phyloP scores from a whole-genome alignment of 1,284 basidiomycete species.

The Apiotrichum sp. region DNA sequence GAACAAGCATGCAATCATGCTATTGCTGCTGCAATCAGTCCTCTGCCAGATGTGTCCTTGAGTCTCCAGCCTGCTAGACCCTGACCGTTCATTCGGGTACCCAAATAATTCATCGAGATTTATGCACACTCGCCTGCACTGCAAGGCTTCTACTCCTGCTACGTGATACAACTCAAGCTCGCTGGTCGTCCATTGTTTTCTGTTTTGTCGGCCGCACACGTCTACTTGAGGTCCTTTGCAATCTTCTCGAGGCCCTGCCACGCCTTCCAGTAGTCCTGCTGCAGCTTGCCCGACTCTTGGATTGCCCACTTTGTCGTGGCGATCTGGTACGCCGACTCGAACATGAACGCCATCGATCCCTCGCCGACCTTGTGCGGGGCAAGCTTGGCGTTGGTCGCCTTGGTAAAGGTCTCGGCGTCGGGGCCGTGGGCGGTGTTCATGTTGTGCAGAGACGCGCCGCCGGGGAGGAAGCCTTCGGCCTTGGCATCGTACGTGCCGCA shows the following conservation, averaged over 20 bases:
- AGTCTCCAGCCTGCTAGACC: no score
- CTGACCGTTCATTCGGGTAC: no score
- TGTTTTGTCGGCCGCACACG: no score
- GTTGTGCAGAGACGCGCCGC: slow-evolving; percentile 30
- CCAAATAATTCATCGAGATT: no score
- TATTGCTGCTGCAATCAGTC: no score
- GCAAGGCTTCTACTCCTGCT: no score
- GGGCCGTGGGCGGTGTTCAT: slow-evolving; percentile 32
- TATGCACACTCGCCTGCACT: no score
- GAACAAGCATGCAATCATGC: no score
- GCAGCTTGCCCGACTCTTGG: slow-evolving; percentile 25
- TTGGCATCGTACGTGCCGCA: slow-evolving; percentile 22
- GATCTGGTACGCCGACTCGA: slow-evolving; percentile 27
- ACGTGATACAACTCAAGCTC: no score
- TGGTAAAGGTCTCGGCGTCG: slow-evolving; percentile 13
- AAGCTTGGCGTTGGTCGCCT: slow-evolving; percentile 11
- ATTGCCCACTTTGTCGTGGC: slow-evolving; percentile 31
- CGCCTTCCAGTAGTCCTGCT: slow-evolving; percentile 23
- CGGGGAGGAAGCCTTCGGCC: slow-evolving; percentile 11
- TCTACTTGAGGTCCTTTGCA: not conserved
- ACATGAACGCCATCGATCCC: slow-evolving; percentile 31
- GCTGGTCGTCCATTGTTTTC: no score
- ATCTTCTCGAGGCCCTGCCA: slow-evolving; percentile 12
- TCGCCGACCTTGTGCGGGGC: slow-evolving; percentile 22
- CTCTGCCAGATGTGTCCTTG: no score